Evolutionary conservation across 202 grass and related monocot genomes (phyloP).

Genomic region (Elaeis oleifera): DNA sequence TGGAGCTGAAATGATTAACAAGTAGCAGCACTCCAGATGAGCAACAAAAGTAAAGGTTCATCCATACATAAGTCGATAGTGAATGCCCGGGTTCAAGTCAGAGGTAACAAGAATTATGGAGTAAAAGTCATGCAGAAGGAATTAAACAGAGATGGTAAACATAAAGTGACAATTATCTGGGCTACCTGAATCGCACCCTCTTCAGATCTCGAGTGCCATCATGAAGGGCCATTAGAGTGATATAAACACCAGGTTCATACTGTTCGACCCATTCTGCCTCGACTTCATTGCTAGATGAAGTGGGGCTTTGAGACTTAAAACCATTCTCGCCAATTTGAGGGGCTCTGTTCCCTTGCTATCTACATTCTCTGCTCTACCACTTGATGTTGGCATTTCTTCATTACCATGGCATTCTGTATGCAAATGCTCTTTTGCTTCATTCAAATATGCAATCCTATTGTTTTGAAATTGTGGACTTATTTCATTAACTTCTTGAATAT

Average conservation of each 20-base stretch:
- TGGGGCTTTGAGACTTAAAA: constrained; percentile 36
- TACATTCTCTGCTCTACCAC: constrained; percentile 31
- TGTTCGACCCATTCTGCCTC: constrained; percentile 83
- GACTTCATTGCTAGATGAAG: constrained; percentile 42
- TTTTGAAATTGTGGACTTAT: constrained; percentile 28
- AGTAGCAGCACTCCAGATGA: too few species aligned
- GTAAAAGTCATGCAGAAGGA: neutral
- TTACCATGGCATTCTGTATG: constrained; percentile 31
- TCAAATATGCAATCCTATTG: constrained; percentile 27
- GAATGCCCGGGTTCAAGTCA: too few species aligned
- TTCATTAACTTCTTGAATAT: constrained; percentile 15
- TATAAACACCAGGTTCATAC: constrained; percentile 82
- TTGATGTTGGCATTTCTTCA: constrained; percentile 39
- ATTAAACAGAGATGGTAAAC: neutral
- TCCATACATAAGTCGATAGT: too few species aligned
- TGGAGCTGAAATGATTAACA: too few species aligned
- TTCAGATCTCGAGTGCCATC: constrained; percentile 82
- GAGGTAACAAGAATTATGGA: neutral
- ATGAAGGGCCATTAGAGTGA: constrained; percentile 58
- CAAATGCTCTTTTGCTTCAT: constrained; percentile 20
- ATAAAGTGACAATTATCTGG: neutral
- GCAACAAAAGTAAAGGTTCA: too few species aligned
- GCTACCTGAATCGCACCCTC: constrained; percentile 75
- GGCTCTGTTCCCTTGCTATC: constrained; percentile 31
- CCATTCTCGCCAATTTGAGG: constrained; percentile 40